These are phyloP conservation scores for Skeletonema menzelii DNA, from an alignment of 108 stramenopile genomes.

Conservation along the genomic window DNA sequence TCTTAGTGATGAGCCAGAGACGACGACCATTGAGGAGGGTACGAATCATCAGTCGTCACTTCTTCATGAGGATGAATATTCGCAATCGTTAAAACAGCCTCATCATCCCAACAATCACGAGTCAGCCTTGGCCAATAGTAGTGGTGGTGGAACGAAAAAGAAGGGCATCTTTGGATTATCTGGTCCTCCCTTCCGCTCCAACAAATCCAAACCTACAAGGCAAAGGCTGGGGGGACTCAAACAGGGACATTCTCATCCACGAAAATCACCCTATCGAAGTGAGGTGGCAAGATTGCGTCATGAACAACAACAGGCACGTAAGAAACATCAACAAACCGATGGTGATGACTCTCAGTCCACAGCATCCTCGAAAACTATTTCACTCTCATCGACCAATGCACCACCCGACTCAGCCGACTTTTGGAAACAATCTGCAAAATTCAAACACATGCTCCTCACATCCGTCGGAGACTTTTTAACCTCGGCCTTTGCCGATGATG, in stretches of 20 bases:
- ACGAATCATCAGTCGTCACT: background rate
- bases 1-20: background rate
- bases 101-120: constrained; percentile 1
- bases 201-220: background rate
- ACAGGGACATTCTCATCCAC: constrained; percentile 31
- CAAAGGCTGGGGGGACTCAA: background rate
- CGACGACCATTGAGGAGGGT: background rate
- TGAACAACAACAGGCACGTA: constrained; percentile 6
- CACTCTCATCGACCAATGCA: constrained; percentile 5
- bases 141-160: background rate
- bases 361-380: background rate
- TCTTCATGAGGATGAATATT: background rate
- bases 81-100: background rate
- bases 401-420: constrained; percentile 37
- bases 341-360: background rate
- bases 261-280: constrained; percentile 30
- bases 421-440: constrained; percentile 15
- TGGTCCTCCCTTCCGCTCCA: background rate
- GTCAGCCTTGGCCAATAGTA: background rate
- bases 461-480: constrained; percentile 37
- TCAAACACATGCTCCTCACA: constrained; percentile 28
- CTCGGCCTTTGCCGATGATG: constrained; percentile 38
- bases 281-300: constrained; percentile 30
- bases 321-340: background rate
- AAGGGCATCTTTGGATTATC: background rate